Evolutionary conservation across 257 asterid genomes (phyloP).

Genomic region (Petunia secreta): DNA sequence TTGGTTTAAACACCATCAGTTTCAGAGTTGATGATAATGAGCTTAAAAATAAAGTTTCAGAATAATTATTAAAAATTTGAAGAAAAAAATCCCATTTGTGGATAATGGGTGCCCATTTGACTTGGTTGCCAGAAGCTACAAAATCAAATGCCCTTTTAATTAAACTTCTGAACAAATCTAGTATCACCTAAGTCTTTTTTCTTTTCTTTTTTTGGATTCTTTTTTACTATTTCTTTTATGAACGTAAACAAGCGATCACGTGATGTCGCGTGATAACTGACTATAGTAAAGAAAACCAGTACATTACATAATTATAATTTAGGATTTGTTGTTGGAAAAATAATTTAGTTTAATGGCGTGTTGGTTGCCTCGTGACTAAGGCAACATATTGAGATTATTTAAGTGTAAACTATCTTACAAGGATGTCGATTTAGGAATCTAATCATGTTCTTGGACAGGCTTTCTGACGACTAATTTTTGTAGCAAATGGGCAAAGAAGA

Average conservation of each 20-base stretch:
- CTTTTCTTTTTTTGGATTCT: too few species aligned
- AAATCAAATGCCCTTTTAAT: slow-evolving; percentile 16
- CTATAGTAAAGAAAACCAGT: slow-evolving; percentile 41
- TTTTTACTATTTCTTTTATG: not conserved
- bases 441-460: slow-evolving; percentile 37
- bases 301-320: slow-evolving; percentile 25
- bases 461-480: not conserved
- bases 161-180: not conserved
- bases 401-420: slow-evolving; percentile 45
- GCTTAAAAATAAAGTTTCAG: not conserved
- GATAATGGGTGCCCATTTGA: slow-evolving; percentile 3
- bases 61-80: not conserved
- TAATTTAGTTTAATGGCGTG: slow-evolving; percentile 23
- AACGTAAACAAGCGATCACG: slow-evolving; percentile 52
- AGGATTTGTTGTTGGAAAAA: slow-evolving; percentile 28
- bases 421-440: slow-evolving; percentile 57
- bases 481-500: not conserved
- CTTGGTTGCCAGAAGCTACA: slow-evolving; percentile 15
- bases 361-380: slow-evolving; percentile 57
- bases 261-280: slow-evolving; percentile 74
- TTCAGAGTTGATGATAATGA: not conserved
- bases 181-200: not conserved
- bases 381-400: slow-evolving; percentile 34
- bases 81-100: not conserved
- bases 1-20: slow-evolving; percentile 11